phyloP scores from a whole-genome alignment of 2,329 filamentous ascomycete species.

The Exserohilum rostratum region DNA sequence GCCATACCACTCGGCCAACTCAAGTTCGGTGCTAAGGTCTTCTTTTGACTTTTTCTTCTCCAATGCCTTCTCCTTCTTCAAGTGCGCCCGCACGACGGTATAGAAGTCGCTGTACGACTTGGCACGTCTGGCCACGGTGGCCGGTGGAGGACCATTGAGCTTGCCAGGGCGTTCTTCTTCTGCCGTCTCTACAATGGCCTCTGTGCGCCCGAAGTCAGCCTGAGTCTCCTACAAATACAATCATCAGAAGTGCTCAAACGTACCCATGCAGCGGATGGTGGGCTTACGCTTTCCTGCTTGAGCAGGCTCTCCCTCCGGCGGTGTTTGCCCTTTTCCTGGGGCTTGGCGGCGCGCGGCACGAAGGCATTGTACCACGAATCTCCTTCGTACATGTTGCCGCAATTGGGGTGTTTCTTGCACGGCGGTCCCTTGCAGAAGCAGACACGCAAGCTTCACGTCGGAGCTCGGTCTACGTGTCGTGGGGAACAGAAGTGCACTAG shows the following conservation, averaged over 20 bases:
- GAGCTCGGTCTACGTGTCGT: slow-evolving; percentile 10
- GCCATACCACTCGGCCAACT: slow-evolving; percentile 65
- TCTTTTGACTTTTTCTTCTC: slow-evolving; percentile 47
- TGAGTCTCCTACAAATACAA: slow-evolving; percentile 59
- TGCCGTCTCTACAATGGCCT: slow-evolving; percentile 63
- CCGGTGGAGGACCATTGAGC: slow-evolving; percentile 67
- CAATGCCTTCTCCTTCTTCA: slow-evolving; percentile 58
- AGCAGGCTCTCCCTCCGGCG: slow-evolving; percentile 73
- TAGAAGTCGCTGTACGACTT: slow-evolving; percentile 83
- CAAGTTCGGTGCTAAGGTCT: slow-evolving; percentile 63
- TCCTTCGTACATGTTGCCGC: slow-evolving; percentile 68
- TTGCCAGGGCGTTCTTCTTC: slow-evolving; percentile 65
- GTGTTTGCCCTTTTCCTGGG: slow-evolving; percentile 54
- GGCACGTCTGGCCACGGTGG: slow-evolving; percentile 68
- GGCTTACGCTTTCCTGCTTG: slow-evolving; percentile 57
- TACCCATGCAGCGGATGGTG: slow-evolving; percentile 43
- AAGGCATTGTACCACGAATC: slow-evolving; percentile 81
- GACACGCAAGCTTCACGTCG: slow-evolving; percentile 12
- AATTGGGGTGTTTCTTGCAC: slow-evolving; percentile 1
- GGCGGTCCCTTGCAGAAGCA: slow-evolving; percentile 3
- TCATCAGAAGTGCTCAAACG: slow-evolving; percentile 49
- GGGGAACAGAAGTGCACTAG: slow-evolving; percentile 3
- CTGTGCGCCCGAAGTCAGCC: slow-evolving; percentile 59
- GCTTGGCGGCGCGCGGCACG: slow-evolving; percentile 65
- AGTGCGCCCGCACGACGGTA: slow-evolving; percentile 64